phyloP scores from a whole-genome alignment of 169 alveolate species.

The Eimeria sp. region DNA sequence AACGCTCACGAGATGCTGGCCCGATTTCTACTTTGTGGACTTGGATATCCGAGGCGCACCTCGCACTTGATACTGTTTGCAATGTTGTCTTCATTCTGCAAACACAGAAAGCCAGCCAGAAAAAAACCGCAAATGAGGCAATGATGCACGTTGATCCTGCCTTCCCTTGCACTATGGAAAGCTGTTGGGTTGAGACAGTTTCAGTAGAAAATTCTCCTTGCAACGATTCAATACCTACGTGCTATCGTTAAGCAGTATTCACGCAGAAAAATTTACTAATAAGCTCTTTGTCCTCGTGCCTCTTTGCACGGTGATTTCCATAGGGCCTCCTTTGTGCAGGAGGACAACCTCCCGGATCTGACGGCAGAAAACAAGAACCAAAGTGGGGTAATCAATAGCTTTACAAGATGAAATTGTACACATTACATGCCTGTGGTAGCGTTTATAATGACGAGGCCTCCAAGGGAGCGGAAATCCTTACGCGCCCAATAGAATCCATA shows the following conservation, averaged over 20 bases:
- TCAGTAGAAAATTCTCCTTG: not conserved
- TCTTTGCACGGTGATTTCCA: slow-evolving; percentile 43
- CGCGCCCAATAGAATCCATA: slow-evolving; percentile 44
- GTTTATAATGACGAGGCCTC: not conserved
- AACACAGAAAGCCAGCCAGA: no score
- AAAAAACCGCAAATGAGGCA: not conserved
- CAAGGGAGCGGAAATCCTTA: not conserved
- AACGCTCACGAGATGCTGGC: not conserved
- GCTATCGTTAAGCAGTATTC: not conserved
- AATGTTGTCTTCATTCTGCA: not conserved
- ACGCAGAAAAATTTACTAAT: not conserved
- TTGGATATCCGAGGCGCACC: not conserved
- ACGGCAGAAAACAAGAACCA: not conserved
- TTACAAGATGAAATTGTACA: not conserved
- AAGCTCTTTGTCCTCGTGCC: not conserved
- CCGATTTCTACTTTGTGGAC: not conserved
- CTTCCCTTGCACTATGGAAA: not conserved
- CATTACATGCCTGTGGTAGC: not conserved
- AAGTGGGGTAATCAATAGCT: not conserved
- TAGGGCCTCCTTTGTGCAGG: slow-evolving; percentile 40
- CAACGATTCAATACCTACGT: not conserved
- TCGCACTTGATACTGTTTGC: not conserved
- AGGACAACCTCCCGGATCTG: slow-evolving; percentile 50
- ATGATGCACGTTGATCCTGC: not conserved
- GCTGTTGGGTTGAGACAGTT: no score